Conservation (phyloP, 2,329 filamentous ascomycete genomes). For the Alternaria postmessia region DNA sequence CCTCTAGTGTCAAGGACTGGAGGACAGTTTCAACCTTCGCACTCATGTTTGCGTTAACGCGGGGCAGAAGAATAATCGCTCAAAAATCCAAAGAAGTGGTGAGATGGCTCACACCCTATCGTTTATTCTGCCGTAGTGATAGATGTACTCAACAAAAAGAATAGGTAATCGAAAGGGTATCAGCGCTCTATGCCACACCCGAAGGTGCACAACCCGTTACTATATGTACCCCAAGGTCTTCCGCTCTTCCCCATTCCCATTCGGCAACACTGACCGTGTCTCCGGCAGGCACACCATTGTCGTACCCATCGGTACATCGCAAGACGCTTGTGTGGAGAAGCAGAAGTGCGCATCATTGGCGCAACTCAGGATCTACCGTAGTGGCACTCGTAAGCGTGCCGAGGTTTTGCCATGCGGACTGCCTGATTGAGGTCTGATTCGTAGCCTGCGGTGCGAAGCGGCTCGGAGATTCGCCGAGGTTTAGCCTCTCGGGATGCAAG, state of each 20-base stretch:
- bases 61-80: not conserved
- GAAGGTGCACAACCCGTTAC: not conserved
- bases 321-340: conserved; percentile 23
- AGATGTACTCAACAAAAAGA: not conserved
- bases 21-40: conserved; percentile 40
- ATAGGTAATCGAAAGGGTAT: conserved; percentile 6
- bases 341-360: conserved; percentile 19
- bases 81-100: not conserved
- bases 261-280: conserved; percentile 25
- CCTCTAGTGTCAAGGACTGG: conserved; percentile 44
- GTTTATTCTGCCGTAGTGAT: conserved; percentile 1
- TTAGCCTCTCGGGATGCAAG: conserved; percentile 8
- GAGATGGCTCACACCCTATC: not conserved
- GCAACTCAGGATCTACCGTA: conserved; percentile 6
- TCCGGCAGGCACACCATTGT: conserved; percentile 16
- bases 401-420: conserved; percentile 27
- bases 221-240: conserved; percentile 11
- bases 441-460: not conserved
- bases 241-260: conserved; percentile 5
- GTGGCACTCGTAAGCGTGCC: conserved; percentile 16
- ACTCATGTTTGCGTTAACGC: conserved; percentile 24
- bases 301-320: conserved; percentile 9
- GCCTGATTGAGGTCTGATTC: conserved; percentile 15
- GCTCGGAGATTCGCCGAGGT: conserved; percentile 15
- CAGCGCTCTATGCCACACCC: conserved; percentile 1